Percentiles rank a stretch among this genome's conserved stretches.
phyloP scores from a whole-genome alignment of 495 filamentous ascomycete species.

The Margaritispora aquatica region DNA sequence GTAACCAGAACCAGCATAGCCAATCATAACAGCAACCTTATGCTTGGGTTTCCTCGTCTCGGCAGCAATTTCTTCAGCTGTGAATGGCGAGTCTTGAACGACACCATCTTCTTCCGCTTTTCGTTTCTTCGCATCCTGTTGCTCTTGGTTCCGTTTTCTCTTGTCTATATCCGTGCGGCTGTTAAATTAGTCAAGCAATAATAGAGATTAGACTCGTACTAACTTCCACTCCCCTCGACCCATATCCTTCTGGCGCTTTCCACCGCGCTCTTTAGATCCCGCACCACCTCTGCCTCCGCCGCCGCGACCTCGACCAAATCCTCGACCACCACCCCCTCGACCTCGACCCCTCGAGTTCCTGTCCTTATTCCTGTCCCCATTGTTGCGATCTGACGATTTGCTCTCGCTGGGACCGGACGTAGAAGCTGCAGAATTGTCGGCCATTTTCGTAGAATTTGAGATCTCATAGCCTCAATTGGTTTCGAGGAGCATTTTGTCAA shows the following conservation, averaged over 20 bases:
- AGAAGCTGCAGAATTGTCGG: constrained; percentile 10
- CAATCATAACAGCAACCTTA: constrained; percentile 91
- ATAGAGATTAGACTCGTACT: constrained; percentile 3
- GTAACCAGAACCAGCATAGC: constrained; percentile 96
- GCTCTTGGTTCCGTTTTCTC: constrained; percentile 51
- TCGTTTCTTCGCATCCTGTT: constrained; percentile 50
- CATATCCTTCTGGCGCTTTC: constrained; percentile 58
- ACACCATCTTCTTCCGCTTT: constrained; percentile 31
- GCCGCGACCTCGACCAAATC: constrained; percentile 13
- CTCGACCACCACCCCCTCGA: constrained; percentile 7
- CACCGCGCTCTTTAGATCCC: constrained; percentile 27
- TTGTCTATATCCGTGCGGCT: constrained; percentile 59
- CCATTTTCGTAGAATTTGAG: constrained; percentile 15
- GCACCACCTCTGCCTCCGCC: constrained; percentile 13
- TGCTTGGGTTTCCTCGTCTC: constrained; percentile 86
- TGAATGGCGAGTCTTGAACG: constrained; percentile 51
- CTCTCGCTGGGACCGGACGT: not conserved
- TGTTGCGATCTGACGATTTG: not conserved
- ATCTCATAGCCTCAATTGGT: constrained; percentile 16
- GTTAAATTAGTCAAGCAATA: constrained; percentile 52
- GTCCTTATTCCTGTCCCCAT: not conserved
- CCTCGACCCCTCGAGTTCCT: constrained; percentile 7
- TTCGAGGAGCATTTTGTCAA: not conserved
- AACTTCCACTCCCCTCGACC: constrained; percentile 59
- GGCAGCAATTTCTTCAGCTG: constrained; percentile 71